Conservation (phyloP, 805 yeast species). For the Saccharomycopsis sp. region DNA sequence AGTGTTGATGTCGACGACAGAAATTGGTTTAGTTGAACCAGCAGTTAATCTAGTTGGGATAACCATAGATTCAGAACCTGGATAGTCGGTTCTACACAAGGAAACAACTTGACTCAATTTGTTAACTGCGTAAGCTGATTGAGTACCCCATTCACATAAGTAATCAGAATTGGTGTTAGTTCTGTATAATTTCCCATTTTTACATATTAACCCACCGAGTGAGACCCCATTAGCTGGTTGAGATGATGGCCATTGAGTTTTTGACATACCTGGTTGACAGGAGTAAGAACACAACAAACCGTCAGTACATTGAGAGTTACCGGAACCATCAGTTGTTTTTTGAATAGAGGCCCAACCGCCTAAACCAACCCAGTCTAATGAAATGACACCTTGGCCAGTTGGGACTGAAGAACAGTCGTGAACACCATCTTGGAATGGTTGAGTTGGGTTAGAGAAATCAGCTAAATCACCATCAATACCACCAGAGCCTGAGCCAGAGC, state of each 20-base stretch:
- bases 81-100: slow-evolving; percentile 97
- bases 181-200: slow-evolving; percentile 77
- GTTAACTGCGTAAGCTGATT: slow-evolving; percentile 48
- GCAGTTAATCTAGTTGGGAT: slow-evolving; percentile 78
- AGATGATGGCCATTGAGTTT: slow-evolving; percentile 89
- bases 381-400: slow-evolving; percentile 75
- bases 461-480: slow-evolving; percentile 51
- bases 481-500: slow-evolving; percentile 30
- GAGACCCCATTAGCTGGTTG: slow-evolving; percentile 89
- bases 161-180: slow-evolving; percentile 58
- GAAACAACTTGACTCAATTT: slow-evolving; percentile 65
- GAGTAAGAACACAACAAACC: slow-evolving; percentile 96
- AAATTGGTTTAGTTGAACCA: slow-evolving; percentile 56
- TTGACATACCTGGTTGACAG: slow-evolving; percentile 97
- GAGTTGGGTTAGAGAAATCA: slow-evolving; percentile 49
- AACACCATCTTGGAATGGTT: slow-evolving; percentile 62
- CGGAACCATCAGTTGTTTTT: slow-evolving; percentile 41
- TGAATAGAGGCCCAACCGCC: slow-evolving; percentile 80
- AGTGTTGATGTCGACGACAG: slow-evolving; percentile 70
- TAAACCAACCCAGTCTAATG: slow-evolving; percentile 61
- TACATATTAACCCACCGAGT: slow-evolving; percentile 86
- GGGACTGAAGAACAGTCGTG: slow-evolving; percentile 63
- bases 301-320: slow-evolving; percentile 69
- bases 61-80: slow-evolving; percentile 98
- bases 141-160: slow-evolving; percentile 78